These are phyloP conservation scores for Cryphonectria naterciae DNA, from an alignment of 2,329 filamentous ascomycete species.

Conservation along the genomic window DNA sequence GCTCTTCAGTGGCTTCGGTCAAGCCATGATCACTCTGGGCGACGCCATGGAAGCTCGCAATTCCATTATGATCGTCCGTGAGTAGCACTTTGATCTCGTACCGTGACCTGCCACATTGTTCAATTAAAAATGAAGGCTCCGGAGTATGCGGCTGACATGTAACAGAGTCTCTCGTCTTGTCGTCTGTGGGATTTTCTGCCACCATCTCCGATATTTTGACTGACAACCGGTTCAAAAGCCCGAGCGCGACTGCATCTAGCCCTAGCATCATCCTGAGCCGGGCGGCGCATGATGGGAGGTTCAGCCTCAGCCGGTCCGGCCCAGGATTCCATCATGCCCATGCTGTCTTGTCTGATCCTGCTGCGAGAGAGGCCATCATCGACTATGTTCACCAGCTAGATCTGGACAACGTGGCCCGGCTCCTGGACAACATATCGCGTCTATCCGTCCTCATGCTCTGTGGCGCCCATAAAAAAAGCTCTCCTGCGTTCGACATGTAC, in stretches of 20 bases:
- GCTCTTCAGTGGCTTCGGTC: conserved; percentile 33
- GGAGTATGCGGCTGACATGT: background rate
- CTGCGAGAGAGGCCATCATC: conserved; percentile 30
- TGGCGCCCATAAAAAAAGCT: conserved; percentile 32
- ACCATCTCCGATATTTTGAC: background rate
- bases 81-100: background rate
- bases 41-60: conserved; percentile 34
- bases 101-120: background rate
- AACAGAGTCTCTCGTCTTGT: background rate
- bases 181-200: background rate
- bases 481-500: conserved; percentile 34
- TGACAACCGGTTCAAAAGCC: background rate
- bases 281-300: conserved; percentile 33
- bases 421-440: conserved; percentile 31
- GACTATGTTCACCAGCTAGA: conserved; percentile 33
- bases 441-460: conserved; percentile 32
- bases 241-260: conserved; percentile 27
- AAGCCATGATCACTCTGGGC: conserved; percentile 32
- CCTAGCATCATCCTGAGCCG: conserved; percentile 32
- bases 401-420: conserved; percentile 23
- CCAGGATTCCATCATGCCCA: conserved; percentile 32
- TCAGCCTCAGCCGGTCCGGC: conserved; percentile 34
- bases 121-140: background rate
- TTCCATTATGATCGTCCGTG: conserved; percentile 31
- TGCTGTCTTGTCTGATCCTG: conserved; percentile 30